A percentile compares a stretch with the other conserved stretches of the same genome.
Evolutionary conservation across 805 yeast species (phyloP).

Genomic region (Metschnikowia picachoensis): DNA sequence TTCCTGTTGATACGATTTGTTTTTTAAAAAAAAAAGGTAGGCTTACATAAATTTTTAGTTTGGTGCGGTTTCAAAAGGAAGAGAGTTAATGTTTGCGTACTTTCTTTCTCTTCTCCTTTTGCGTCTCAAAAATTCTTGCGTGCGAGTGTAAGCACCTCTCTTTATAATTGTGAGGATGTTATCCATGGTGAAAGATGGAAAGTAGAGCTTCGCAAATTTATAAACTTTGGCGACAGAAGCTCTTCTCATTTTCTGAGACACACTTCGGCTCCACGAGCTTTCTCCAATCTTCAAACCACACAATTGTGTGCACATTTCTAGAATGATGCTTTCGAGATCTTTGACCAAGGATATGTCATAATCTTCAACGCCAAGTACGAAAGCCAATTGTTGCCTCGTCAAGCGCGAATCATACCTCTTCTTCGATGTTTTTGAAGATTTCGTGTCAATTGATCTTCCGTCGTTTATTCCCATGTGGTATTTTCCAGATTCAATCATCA

Average conservation of each 20-base stretch:
- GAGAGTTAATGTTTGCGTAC: background rate
- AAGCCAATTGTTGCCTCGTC: conserved; percentile 13
- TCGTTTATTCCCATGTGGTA: background rate
- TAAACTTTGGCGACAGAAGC: conserved; percentile 47
- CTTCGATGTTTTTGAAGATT: background rate
- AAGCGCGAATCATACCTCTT: conserved; percentile 14
- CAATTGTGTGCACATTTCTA: conserved; percentile 50
- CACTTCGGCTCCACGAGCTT: conserved; percentile 83
- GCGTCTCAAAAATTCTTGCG: conserved; percentile 15
- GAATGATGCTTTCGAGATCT: conserved; percentile 48
- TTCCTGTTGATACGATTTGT: too few relatives aligned
- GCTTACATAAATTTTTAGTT: too few relatives aligned
- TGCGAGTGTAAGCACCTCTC: conserved; percentile 63
- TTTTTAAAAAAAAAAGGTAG: too few relatives aligned
- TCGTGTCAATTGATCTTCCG: background rate
- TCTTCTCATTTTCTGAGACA: conserved; percentile 50
- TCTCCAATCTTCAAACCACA: conserved; percentile 72
- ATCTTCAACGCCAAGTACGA: conserved; percentile 13
- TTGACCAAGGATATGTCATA: conserved; percentile 51
- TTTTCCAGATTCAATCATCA: conserved; percentile 2
- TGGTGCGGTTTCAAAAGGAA: background rate
- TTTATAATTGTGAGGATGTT: conserved; percentile 70
- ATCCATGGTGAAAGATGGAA: conserved; percentile 47
- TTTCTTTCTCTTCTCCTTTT: conserved; percentile 9
- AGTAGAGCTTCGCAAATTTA: conserved; percentile 42